A percentile compares a stretch with the other conserved stretches of the same genome.
These are phyloP conservation scores for Zygoascus ofunaensis DNA, from an alignment of 805 yeast species.

Conservation along the genomic window DNA sequence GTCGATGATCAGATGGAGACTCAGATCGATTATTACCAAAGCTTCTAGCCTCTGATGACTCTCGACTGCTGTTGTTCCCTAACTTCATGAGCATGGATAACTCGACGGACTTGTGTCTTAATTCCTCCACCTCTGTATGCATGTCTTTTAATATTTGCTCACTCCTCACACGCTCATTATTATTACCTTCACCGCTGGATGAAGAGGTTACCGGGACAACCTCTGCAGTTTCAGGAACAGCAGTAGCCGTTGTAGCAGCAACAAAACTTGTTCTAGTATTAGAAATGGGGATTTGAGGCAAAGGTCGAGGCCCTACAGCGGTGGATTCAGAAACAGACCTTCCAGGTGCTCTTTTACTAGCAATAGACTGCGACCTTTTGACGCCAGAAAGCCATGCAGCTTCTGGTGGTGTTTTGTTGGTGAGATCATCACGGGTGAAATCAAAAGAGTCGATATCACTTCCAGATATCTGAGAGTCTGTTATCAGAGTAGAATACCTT, in stretches of 20 bases:
- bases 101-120: slow-evolving; percentile 16
- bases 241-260: slow-evolving; percentile 2
- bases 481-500: background rate
- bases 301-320: slow-evolving; percentile 1
- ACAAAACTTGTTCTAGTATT: slow-evolving; percentile 2
- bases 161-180: slow-evolving; percentile 5
- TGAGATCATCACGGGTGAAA: background rate
- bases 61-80: background rate
- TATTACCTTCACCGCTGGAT: background rate
- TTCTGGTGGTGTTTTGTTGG: background rate
- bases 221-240: slow-evolving; percentile 2
- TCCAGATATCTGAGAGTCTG: background rate
- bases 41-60: background rate
- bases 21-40: too few species aligned
- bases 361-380: background rate
- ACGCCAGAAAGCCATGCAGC: background rate
- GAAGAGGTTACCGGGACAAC: background rate
- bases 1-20: background rate
- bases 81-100: slow-evolving; percentile 13
- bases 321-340: slow-evolving; percentile 1
- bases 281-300: slow-evolving; percentile 2
- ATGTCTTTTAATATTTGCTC: slow-evolving; percentile 18
- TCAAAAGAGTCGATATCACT: background rate
- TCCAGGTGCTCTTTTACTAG: background rate
- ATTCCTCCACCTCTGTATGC: slow-evolving; percentile 19